Percentiles rank a stretch among this genome's conserved stretches.
These are phyloP conservation scores for Meyerozyma athensensis DNA, from an alignment of 1,139 yeast species.

Conservation along the genomic window DNA sequence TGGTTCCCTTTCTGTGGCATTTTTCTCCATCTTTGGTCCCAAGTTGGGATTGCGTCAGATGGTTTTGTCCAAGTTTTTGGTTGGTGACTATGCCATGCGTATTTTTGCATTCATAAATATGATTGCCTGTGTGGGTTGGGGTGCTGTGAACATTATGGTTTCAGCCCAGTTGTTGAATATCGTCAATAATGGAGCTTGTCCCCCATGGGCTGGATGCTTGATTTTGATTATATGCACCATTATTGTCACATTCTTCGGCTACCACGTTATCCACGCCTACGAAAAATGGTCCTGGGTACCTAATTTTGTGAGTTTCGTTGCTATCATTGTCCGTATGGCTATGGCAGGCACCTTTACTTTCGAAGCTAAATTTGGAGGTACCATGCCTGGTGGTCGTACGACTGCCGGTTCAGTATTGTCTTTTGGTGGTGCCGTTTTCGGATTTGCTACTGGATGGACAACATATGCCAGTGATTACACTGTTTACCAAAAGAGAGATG, in stretches of 20 bases:
- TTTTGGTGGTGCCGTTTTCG: conserved; percentile 81
- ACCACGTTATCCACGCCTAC: conserved; percentile 72
- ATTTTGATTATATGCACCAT: conserved; percentile 67
- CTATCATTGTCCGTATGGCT: conserved; percentile 72
- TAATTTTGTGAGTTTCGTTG: conserved; percentile 63
- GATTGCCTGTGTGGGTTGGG: conserved; percentile 93
- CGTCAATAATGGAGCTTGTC: conserved; percentile 65
- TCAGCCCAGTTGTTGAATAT: conserved; percentile 81
- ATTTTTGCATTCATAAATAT: conserved; percentile 74
- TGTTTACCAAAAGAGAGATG: conserved; percentile 69
- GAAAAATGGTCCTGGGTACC: conserved; percentile 92
- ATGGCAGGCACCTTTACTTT: conserved; percentile 55
- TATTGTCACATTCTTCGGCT: conserved; percentile 80
- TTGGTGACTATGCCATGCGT: conserved; percentile 73
- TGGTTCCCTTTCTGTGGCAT: conserved; percentile 79
- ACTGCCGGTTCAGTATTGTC: conserved; percentile 77
- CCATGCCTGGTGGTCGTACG: conserved; percentile 46
- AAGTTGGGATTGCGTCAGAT: conserved; percentile 85
- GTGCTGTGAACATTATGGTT: conserved; percentile 87
- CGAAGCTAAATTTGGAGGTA: conserved; percentile 14
- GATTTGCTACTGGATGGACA: conserved; percentile 95
- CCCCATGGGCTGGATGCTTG: conserved; percentile 90
- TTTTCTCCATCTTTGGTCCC: conserved; percentile 79
- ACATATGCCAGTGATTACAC: conserved; percentile 92
- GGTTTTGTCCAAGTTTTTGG: conserved; percentile 71